Evolutionary conservation across 2,329 filamentous ascomycete species (phyloP), one percentile per base, ranked within the genome.

Genomic region (Tolypocladium cylindrosporum): DNA sequence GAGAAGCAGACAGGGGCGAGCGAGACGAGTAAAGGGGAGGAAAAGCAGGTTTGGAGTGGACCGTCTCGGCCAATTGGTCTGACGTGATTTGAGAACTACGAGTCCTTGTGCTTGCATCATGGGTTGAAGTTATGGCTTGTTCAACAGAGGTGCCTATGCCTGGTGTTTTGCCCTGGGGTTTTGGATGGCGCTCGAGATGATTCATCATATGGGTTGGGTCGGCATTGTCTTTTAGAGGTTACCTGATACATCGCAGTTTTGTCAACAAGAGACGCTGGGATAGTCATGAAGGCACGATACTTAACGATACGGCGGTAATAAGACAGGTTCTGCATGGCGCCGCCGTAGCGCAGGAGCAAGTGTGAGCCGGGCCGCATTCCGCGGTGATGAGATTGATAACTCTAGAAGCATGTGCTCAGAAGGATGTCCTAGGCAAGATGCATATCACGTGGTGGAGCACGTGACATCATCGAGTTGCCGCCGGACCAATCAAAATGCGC

Each of bases 1-100:
- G 88, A 61, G 89, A 89, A 64, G 78, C 90, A 50, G 89, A 93
- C 68, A 79, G 81, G 61, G 78, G 81, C 63, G 60, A 64, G 34
- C 60, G 65, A 55, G 67, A 70, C 55, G 60, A 64, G 58, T 71
- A 62, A 67, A 9, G 16, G 14, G 24, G 45, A 7, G 16, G 14
- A 8, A 34, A n/a, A 34, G 45, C 16, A 50, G 45, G 27, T 14
- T 34, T 4, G 11, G 14, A 1, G 45, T 2, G 27, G 45, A 34
- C 27, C 9, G 45, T 50, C 27, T n/a, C 16, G 27, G 27, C 14
- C 14, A 34, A 31, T 31, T 19, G 7, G 24, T 16, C 7, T 34
- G 45, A 34, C 24, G 14, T 31, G 3, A 7, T 27, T 45, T 14
- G 3, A 19, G 14, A 34, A 10, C 7, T 34, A 19, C 27, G 45